A percentile compares a stretch with the other conserved stretches of the same genome.
Evolutionary conservation across 768 basidiomycete species (phyloP).

Genomic region (Sporobolomyces pararoseus): DNA sequence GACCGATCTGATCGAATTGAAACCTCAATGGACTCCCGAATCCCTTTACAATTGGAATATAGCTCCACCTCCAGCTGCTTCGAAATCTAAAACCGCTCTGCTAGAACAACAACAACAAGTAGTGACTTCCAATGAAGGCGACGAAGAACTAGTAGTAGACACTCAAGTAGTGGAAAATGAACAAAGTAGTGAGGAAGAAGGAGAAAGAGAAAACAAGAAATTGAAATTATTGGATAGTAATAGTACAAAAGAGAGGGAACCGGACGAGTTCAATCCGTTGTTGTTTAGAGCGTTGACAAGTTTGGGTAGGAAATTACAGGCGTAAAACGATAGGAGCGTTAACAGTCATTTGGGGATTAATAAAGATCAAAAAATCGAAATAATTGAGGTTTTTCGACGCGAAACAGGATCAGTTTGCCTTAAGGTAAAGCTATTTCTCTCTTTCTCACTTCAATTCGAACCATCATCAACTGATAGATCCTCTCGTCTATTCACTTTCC

Average conservation of each 20-base stretch:
- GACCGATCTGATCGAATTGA: constrained; percentile 65
- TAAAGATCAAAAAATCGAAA: too few relatives aligned
- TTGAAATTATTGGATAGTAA: constrained; percentile 1
- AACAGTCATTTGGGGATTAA: too few relatives aligned
- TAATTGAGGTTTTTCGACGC: too few relatives aligned
- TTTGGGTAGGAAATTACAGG: constrained; percentile 54
- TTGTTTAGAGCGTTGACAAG: constrained; percentile 75
- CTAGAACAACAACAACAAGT: constrained; percentile 45
- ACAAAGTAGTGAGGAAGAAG: constrained; percentile 41
- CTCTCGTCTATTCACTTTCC: too few relatives aligned
- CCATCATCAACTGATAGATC: too few relatives aligned
- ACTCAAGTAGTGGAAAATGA: constrained; percentile 20
- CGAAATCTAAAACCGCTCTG: constrained; percentile 53
- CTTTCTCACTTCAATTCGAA: too few relatives aligned
- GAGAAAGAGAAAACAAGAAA: constrained; percentile 7
- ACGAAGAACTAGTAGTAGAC: constrained; percentile 41
- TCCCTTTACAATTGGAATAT: constrained; percentile 84
- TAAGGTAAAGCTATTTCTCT: too few relatives aligned
- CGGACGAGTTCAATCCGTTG: constrained; percentile 49
- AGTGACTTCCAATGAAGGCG: not conserved
- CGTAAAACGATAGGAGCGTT: not conserved
- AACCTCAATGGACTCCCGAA: constrained; percentile 77
- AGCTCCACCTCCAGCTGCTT: constrained; percentile 51
- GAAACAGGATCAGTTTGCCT: too few relatives aligned
- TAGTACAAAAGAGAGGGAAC: not conserved